Percentiles rank a stretch among this genome's conserved stretches.
Conservation (phyloP, 176 grass and related monocot species). For the Eleusine coracana region DNA sequence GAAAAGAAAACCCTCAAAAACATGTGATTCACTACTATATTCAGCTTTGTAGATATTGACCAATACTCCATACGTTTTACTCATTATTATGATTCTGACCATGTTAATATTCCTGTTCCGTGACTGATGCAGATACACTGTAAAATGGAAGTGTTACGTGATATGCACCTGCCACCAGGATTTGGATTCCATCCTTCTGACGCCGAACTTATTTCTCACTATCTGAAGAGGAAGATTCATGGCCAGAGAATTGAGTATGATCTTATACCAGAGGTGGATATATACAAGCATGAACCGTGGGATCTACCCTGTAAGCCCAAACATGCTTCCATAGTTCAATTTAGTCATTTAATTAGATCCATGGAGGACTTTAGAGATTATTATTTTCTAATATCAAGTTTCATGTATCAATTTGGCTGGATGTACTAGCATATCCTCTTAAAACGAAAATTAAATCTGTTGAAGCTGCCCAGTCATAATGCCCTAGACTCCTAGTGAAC, state of each 20-base stretch:
- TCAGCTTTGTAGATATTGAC: not conserved
- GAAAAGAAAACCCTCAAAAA: not conserved
- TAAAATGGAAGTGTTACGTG: conserved; percentile 64
- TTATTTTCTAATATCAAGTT: not conserved
- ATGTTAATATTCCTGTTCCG: conserved; percentile 8
- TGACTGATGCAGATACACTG: conserved; percentile 32
- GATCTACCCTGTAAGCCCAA: conserved; percentile 77
- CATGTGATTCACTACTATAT: not conserved
- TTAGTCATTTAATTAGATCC: not conserved
- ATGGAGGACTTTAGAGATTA: not conserved
- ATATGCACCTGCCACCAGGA: conserved; percentile 61
- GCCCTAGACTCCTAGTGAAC: not conserved
- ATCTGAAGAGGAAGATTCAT: conserved; percentile 78
- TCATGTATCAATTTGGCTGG: not conserved
- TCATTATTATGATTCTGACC: conserved; percentile 2
- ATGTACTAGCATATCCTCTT: not conserved
- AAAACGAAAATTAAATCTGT: not conserved
- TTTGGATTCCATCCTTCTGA: conserved; percentile 96
- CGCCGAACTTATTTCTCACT: conserved; percentile 71
- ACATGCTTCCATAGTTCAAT: conserved; percentile 1
- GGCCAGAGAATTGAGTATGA: conserved; percentile 69
- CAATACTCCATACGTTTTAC: not conserved
- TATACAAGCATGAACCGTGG: conserved; percentile 99
- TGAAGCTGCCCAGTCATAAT: not conserved
- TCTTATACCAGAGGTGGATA: conserved; percentile 79